Conservation (phyloP, 495 filamentous ascomycete genomes). For the Daldinia grandis region DNA sequence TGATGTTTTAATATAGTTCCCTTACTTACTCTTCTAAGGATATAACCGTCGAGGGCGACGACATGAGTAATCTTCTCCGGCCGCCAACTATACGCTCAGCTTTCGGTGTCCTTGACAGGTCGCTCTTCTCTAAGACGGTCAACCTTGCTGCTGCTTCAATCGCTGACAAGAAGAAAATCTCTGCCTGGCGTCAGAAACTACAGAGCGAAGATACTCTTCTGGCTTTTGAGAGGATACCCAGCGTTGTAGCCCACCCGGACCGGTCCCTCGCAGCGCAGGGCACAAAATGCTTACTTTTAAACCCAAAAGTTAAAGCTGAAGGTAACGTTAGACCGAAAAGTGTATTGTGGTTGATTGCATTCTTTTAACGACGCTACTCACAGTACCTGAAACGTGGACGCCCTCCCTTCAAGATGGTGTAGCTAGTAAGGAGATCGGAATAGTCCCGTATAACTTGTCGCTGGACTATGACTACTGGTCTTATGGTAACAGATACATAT, state of each 20-base stretch:
- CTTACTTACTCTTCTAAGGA: conserved; percentile 18
- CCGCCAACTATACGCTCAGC: conserved; percentile 79
- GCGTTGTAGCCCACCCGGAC: conserved; percentile 65
- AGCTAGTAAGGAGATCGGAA: conserved; percentile 65
- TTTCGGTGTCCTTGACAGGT: conserved; percentile 75
- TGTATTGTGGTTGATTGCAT: conserved; percentile 11
- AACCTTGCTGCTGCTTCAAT: conserved; percentile 82
- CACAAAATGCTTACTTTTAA: conserved; percentile 77
- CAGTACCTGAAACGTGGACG: conserved; percentile 80
- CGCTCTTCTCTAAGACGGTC: conserved; percentile 79
- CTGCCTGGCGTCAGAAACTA: conserved; percentile 68
- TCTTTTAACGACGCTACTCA: conserved; percentile 22
- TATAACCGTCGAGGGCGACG: conserved; percentile 28
- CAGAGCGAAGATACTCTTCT: conserved; percentile 67
- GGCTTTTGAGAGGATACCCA: conserved; percentile 58
- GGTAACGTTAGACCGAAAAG: conserved; percentile 56
- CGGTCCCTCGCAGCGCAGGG: conserved; percentile 59
- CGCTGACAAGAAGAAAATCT: conserved; percentile 73
- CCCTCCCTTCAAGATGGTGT: conserved; percentile 72
- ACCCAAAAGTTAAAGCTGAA: conserved; percentile 70
- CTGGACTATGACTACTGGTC: conserved; percentile 88
- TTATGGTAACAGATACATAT: conserved; percentile 66
- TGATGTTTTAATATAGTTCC: not conserved
- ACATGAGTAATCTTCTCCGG: conserved; percentile 64
- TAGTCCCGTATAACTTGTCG: conserved; percentile 76